Evolutionary conservation across 2,329 filamentous ascomycete species (phyloP), one percentile per base, ranked within the genome.

Genomic region (Paraconiothyrium sp.): DNA sequence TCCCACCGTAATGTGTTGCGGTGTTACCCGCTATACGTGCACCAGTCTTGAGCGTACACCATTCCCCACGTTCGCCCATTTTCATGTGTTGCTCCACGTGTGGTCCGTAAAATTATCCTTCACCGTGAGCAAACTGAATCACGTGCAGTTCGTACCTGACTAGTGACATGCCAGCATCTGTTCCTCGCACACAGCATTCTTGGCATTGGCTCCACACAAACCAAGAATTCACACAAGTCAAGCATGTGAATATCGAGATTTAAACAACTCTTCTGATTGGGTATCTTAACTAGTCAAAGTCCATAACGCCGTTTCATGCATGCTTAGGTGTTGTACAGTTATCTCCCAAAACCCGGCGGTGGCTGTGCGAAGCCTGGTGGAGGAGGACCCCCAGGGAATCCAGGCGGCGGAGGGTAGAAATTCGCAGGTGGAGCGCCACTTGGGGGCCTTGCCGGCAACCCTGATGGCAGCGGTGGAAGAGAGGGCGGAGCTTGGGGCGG

Each of bases 391-490:
- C 58, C 54, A 60, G 67, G 72, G 4, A 71, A 69, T 41, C 65
- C 57, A 2, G 74, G 74, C 6, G 74, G 73, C 30, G 74, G 74
- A 32, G 71, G 67, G 32, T 67, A 73, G 59, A 67, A 72, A 59
- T 70, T 75, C 5, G 69, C 60, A 58, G 86, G 84, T 13, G 86
- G 84, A 14, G 86, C 89, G 10, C 90, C 90, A 46, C 89, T 90
- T 4, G 90, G 90, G n/a, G 90, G 90, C 43, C 90, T 83, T 60
- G 90, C 88, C 43, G 90, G 90, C 30, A 89, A 76, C 32, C 85
- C 85, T 8, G 85, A 81, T 14, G 86, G 85, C 37, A 88, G 86
- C 51, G 88, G 86, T 14, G 86, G 84, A 14, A 89, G 84, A 34
- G 88, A 83, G 58, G 82, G 78, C 57, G 72, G 72, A 9, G 67